Evolutionary conservation across 257 asterid genomes (phyloP).

Genomic region (Solanum sitiens): DNA sequence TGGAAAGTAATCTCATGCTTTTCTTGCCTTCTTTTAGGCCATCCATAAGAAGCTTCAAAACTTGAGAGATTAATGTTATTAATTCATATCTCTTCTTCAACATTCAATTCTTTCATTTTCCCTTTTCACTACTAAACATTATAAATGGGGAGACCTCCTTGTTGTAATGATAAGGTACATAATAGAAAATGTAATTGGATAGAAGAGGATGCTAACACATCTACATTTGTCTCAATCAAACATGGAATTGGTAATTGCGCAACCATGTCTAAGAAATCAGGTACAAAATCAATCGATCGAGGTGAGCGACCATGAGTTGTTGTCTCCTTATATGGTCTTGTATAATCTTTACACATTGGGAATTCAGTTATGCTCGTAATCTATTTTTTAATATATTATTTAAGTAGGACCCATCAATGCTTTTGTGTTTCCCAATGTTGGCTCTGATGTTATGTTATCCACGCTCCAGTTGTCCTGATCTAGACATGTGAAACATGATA

Average conservation of each 20-base stretch:
- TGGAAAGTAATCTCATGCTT: conserved; percentile 40
- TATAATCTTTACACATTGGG: neutral
- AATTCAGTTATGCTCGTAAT: neutral
- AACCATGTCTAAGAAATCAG: conserved; percentile 46
- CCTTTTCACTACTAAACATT: neutral
- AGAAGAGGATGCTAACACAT: conserved; percentile 20
- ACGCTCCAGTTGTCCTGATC: neutral
- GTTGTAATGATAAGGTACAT: conserved; percentile 20
- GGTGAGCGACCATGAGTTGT: neutral
- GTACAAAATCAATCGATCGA: neutral
- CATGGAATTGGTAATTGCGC: conserved; percentile 36
- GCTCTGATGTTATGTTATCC: neutral
- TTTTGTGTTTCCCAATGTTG: neutral
- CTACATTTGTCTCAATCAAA: conserved; percentile 14
- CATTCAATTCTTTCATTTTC: neutral
- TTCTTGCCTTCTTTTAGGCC: conserved; percentile 31
- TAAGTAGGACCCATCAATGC: neutral
- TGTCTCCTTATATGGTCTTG: neutral
- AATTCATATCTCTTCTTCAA: neutral
- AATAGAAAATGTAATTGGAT: conserved; percentile 28
- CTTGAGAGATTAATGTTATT: neutral
- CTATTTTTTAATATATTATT: neutral
- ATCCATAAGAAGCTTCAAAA: conserved; percentile 14
- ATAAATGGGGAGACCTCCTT: conserved; percentile 40
- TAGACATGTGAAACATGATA: neutral